Evolutionary conservation across 2,329 filamentous ascomycete genomes (phyloP).

Genomic region (Calonectria hawksworthii): DNA sequence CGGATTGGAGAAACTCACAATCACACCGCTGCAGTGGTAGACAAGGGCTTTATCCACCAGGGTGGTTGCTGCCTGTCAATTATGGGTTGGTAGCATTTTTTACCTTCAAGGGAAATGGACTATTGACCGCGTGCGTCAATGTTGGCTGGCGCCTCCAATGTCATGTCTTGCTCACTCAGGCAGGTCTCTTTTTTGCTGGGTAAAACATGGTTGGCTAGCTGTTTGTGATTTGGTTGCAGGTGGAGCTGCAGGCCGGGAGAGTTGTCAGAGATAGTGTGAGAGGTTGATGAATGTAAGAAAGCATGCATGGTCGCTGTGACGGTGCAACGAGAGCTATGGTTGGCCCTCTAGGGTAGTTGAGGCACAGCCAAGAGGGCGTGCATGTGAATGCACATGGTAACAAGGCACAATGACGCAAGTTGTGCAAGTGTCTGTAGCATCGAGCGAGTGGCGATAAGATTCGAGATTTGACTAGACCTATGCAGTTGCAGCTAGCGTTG

Average conservation of each 20-base stretch:
- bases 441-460: background rate
- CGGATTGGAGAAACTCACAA: background rate
- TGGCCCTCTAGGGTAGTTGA: background rate
- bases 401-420: background rate
- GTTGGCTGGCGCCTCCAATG: background rate
- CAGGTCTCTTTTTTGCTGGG: background rate
- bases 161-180: background rate
- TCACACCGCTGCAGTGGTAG: background rate
- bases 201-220: background rate
- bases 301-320: slow-evolving; percentile 3
- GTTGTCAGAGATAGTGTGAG: slow-evolving; percentile 13
- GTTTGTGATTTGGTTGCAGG: background rate
- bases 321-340: background rate
- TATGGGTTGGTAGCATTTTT: background rate
- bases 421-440: background rate
- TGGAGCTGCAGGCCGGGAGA: slow-evolving; percentile 1
- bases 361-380: background rate
- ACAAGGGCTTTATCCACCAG: background rate
- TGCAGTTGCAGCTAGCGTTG: background rate
- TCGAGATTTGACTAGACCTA: background rate
- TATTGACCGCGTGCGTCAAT: slow-evolving; percentile 3
- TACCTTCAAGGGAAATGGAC: background rate
- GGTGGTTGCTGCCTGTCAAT: background rate
- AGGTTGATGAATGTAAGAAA: slow-evolving; percentile 14
- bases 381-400: background rate